Base-by-base conservation (phyloP, 108 stramenopile species). In the Thalassiosira profunda region DNA sequence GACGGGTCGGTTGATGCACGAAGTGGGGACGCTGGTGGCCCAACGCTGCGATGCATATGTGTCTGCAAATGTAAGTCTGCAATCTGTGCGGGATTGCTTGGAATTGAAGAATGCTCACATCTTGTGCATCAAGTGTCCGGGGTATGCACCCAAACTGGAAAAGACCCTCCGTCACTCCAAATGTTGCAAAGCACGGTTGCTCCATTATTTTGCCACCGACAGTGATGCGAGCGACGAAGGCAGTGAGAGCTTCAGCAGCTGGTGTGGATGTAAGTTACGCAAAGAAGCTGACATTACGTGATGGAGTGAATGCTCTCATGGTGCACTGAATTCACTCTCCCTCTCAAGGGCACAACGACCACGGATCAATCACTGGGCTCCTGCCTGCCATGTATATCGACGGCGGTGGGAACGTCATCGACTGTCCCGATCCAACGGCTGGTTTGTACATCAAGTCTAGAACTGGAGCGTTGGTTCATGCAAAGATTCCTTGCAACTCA, bases 221-320 rank as follows among this genome's bases (percentile, higher is more conserved):
- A 37, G 28, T 21, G 40, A 67, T 10, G 38, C 17, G 20, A 41
- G 23, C 4, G 56, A 60, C 1, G 47, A 37, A 12, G 45, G 31
- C 21, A 36, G 29, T 36, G 30, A 60, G 20, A 43, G 68, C 28
- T 84, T 83, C 30, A 80, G 72, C 33, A 60, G 76, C 55, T 99
- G 98, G 98, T 99, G 98, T 63, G 97, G 98, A 41, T 97, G 96
- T n/a, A n/a, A n/a, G n/a, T n/a, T n/a, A 96, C 86, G 87, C 54
- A 91, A 86, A 15, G 90, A 91, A n/a, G n/a, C n/a, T 60, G 86
- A 87, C 70, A 73, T 12, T 73, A 41, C 11, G 40, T 34, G 20
- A 6, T 60, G 10, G 21, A 25, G 58, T 35, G 10, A 10, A 23
- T 35, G 14, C 23, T 68, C n/a, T 56, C 10, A 14, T 38, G 44